Base-by-base conservation (phyloP, 2,329 filamentous ascomycete species). In the Fusarium sp. region DNA sequence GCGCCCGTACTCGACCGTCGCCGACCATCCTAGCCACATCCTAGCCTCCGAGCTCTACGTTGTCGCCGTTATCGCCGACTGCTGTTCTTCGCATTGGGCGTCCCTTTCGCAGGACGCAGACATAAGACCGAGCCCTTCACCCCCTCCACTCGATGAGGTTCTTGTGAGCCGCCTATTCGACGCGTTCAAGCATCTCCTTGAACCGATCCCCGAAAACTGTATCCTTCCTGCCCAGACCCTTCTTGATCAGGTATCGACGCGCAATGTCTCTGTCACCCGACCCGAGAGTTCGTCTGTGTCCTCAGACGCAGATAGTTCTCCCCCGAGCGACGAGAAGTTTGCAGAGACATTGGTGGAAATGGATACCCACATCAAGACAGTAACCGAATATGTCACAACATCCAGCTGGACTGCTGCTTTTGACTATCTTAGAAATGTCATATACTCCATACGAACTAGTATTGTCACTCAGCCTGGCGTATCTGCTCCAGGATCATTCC, bases 21-120 rank as follows among this genome's bases (percentile, higher is more conserved):
- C 83, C 47, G 79, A 81, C 24, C 88, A 90, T 71, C 88, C 89
- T 4, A 80, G 83, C 40, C 87, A 90, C 74, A 83, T 92, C 54
- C 80, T 91, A 32, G 83, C 88, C 48, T 91, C 90, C 20, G 89
- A 92, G 76, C 81, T 89, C 49, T 91, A 90, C 72, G 81, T 91
- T n/a, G 78, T 91, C 52, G 84, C 86, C 49, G 81, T 92, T 44
- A 83, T 89, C 38, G 87, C 89, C 75, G 89, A 91, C 74, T 92
- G 90, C 75, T 91, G 88, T 71, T 84, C 85, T 53, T 85, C 86
- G 56, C 85, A 90, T 75, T 91, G 89, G 88, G 80, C 84, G 29
- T 79, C 81, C 41, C 75, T 85, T 45, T 80, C 82, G 59, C 74
- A 63, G 32, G 69, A 74, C 24, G 60, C 60, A 41, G 65, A 75